These are phyloP conservation scores for Penicillium psychrofluorescens DNA, from an alignment of 495 filamentous ascomycete genomes.

Conservation along the genomic window DNA sequence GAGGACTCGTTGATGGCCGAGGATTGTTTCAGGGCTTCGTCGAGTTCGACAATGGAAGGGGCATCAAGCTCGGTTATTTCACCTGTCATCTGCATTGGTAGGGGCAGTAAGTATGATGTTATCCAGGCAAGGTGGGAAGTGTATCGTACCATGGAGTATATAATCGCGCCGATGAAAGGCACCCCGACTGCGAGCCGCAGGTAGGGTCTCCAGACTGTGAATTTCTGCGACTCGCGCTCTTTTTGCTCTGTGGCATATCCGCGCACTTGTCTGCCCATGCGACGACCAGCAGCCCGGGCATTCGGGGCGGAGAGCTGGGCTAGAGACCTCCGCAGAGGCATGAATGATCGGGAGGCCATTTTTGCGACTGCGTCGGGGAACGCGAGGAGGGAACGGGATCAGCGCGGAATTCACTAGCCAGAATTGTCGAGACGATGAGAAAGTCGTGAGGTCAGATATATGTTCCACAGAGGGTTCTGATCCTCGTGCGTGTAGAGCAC, in stretches of 20 bases:
- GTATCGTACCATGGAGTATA: conserved; percentile 58
- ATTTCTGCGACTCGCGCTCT: conserved; percentile 17
- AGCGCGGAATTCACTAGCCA: conserved; percentile 5
- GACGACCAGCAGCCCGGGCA: conserved; percentile 14
- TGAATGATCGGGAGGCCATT: conserved; percentile 32
- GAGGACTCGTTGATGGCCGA: conserved; percentile 50
- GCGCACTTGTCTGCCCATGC: conserved; percentile 15
- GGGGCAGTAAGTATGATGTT: conserved; percentile 4
- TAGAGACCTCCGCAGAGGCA: conserved; percentile 32
- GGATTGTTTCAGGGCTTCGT: conserved; percentile 36
- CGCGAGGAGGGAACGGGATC: conserved; percentile 5
- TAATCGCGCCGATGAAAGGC: conserved; percentile 52
- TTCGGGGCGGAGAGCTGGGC: conserved; percentile 17
- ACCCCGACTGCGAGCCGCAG: conserved; percentile 53
- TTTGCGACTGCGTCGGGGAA: conserved; percentile 8
- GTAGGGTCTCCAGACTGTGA: conserved; percentile 45
- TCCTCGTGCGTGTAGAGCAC: too few relatives aligned
- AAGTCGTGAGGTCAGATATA: too few relatives aligned
- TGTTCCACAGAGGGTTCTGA: too few relatives aligned
- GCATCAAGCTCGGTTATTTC: conserved; percentile 46
- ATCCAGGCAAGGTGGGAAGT: not conserved
- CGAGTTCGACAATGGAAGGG: conserved; percentile 50
- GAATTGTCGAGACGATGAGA: too few relatives aligned
- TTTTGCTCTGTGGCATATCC: conserved; percentile 24
- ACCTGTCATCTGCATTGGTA: conserved; percentile 30